Conservation (phyloP, 75 land plant species). For the Chamaecyparis obtusa region DNA sequence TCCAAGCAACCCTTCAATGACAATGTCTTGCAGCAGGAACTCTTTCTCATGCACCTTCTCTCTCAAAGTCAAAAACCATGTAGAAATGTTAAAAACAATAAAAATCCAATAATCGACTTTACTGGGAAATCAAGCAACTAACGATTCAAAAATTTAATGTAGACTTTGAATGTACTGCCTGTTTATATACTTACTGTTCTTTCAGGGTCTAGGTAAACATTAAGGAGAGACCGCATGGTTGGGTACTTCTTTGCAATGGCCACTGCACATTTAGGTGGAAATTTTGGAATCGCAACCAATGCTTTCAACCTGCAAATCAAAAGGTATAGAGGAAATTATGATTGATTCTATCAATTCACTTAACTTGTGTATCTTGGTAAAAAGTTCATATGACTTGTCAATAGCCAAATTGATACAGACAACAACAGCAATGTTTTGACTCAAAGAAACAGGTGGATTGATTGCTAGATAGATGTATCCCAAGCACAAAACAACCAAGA, state of each 20-base stretch:
- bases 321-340: background rate
- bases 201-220: conserved; percentile 81
- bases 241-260: conserved; percentile 93
- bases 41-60: conserved; percentile 96
- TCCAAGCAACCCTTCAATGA: conserved; percentile 54
- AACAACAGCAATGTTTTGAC: background rate
- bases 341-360: background rate
- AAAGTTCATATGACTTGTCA: background rate
- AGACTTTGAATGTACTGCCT: background rate
- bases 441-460: background rate
- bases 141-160: background rate
- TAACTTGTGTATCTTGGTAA: background rate
- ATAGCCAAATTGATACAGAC: background rate
- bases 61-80: background rate
- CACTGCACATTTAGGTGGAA: conserved; percentile 83
- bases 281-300: conserved; percentile 79
- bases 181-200: conserved; percentile 62
- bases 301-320: conserved; percentile 84
- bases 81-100: background rate
- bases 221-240: conserved; percentile 86
- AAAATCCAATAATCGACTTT: background rate
- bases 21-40: conserved; percentile 76
- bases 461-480: background rate
- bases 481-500: background rate
- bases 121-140: background rate